A percentile compares a stretch with the other conserved stretches of the same genome.
Evolutionary conservation across 345 rosid genomes (phyloP).

Genomic region (Corymbia maculata): DNA sequence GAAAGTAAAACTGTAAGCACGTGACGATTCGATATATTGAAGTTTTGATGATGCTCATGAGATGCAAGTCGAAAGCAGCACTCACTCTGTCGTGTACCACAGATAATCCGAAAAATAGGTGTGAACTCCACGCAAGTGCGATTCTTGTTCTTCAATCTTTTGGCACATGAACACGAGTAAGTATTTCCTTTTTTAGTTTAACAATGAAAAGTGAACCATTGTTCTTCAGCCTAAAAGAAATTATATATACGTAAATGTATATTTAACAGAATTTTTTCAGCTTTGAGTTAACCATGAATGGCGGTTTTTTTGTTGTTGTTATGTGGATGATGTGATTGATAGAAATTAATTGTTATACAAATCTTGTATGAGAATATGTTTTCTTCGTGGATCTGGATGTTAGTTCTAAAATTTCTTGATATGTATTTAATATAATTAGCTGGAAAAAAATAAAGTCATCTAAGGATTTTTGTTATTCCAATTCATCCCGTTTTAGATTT

Average conservation of each 20-base stretch:
- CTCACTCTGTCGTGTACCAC: slow-evolving; percentile 44
- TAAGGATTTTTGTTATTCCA: background rate
- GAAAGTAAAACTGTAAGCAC: background rate
- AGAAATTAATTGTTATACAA: background rate
- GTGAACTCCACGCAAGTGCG: no score
- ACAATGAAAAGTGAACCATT: background rate
- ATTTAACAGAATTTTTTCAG: background rate
- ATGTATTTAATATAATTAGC: background rate
- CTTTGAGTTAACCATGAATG: no score
- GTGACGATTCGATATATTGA: background rate
- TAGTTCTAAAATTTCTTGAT: background rate
- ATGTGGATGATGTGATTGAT: background rate
- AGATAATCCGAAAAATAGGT: slow-evolving; percentile 15
- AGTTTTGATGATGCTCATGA: background rate
- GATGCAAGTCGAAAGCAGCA: background rate
- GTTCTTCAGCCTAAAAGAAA: background rate
- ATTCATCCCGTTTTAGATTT: background rate
- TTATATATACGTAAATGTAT: background rate
- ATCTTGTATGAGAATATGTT: background rate
- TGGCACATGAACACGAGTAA: background rate
- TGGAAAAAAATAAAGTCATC: background rate
- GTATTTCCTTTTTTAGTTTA: background rate
- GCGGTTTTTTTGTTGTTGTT: background rate
- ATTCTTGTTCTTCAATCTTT: background rate
- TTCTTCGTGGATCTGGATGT: background rate